Percentiles rank a stretch among this genome's conserved stretches.
Evolutionary conservation across 2,329 filamentous ascomycete species (phyloP).

Genomic region (Alternaria panax): DNA sequence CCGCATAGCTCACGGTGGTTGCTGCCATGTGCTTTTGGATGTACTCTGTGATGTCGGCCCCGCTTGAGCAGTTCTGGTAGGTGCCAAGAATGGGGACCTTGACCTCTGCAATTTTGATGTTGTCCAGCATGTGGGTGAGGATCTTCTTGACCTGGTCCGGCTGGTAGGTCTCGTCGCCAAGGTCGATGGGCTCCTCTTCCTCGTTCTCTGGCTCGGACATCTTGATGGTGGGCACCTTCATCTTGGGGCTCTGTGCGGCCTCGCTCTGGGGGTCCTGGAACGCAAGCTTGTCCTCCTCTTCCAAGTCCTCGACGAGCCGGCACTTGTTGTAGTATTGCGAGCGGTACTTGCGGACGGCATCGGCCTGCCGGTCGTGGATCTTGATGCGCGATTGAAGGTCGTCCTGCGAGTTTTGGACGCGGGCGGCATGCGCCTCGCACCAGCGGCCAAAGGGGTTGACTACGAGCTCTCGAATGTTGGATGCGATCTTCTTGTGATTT

Average conservation of each 20-base stretch:
- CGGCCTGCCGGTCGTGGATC: slow-evolving; percentile 89
- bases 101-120: slow-evolving; percentile 84
- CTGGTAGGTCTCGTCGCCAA: slow-evolving; percentile 86
- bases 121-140: slow-evolving; percentile 82
- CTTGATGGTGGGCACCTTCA: slow-evolving; percentile 85
- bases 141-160: slow-evolving; percentile 92
- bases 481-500: slow-evolving; percentile 93
- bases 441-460: slow-evolving; percentile 93
- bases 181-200: slow-evolving; percentile 83
- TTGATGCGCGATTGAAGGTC: slow-evolving; percentile 91
- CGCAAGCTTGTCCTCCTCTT: slow-evolving; percentile 97
- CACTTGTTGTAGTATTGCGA: slow-evolving; percentile 99
- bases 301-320: slow-evolving; percentile 90
- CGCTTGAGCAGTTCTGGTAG: slow-evolving; percentile 90
- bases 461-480: slow-evolving; percentile 94
- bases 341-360: slow-evolving; percentile 88
- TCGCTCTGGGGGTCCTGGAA: slow-evolving; percentile 81
- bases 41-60: slow-evolving; percentile 94
- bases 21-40: slow-evolving; percentile 87
- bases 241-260: slow-evolving; percentile 57
- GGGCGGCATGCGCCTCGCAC: slow-evolving; percentile 92
- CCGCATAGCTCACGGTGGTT: slow-evolving; percentile 85
- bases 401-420: slow-evolving; percentile 92
- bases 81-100: slow-evolving; percentile 96
- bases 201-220: slow-evolving; percentile 72